Base-by-base conservation (phyloP, 345 rosid species). In the Noccaea caerulescens region DNA sequence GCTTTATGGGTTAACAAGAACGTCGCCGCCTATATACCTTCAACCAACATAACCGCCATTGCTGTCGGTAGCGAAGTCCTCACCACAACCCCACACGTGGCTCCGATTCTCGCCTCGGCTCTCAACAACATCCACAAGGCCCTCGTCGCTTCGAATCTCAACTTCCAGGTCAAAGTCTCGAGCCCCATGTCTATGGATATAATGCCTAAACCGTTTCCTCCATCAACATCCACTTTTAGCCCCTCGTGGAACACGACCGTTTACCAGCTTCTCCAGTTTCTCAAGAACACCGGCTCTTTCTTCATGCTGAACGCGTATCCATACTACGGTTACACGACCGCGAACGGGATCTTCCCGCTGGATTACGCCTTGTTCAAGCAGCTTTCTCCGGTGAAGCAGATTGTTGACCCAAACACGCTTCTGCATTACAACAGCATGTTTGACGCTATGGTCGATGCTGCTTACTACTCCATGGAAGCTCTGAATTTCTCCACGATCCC, bases 1-100 rank as follows among this genome's bases (percentile, higher is more conserved):
- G 99, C 98, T 30, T 81, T 80, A 11, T 95, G 99, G 99, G 59
- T 92, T 14, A 89, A 86, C 75, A 85, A 83, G 71, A 95, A 95
- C 58, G 89, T 95, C 5, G 96, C 87, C 18, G 74, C 81, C 38
- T 90, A 95, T 70, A 33, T 90, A 53, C 98, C 99, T 71, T 79
- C 87, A 3, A 95, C 99, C 50, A 95, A 92, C 63, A 92, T 95
- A 39, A 87, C 99, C 8, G 90, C 93, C 68, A 85, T 95, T 72
- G 92, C 98, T 6, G 98, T 95, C 37, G 99, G 99, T 60, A 95
- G 92, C 34, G 96, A 95, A 81, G 91, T 95, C 79, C 91, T 92
- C 56, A 82, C 97, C 52, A 10, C 84, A 27, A 58, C 83, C 39
- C 98, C 99, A 8, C 90, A 92, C 73, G 86, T 80, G 51, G 97